These are phyloP conservation scores for Brettanomyces sp. DNA, from an alignment of 805 yeast genomes.

Conservation along the genomic window DNA sequence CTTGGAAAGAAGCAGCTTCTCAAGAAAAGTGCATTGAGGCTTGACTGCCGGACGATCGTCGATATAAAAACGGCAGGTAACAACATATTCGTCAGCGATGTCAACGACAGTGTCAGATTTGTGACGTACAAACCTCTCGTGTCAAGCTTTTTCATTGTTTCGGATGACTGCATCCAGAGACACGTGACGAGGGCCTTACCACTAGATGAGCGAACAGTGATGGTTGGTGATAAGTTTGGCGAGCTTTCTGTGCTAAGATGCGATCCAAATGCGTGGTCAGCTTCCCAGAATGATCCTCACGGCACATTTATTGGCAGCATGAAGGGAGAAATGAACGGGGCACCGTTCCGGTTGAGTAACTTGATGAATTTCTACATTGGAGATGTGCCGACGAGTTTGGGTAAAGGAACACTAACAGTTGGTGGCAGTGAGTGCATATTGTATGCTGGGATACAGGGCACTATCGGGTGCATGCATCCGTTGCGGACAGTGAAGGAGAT, in stretches of 20 bases:
- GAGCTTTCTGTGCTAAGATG: conserved; percentile 61
- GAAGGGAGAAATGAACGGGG: conserved; percentile 34
- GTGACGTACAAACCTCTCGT: conserved; percentile 38
- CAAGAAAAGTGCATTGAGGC: conserved; percentile 44
- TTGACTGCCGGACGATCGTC: conserved; percentile 42
- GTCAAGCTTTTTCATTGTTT: conserved; percentile 50
- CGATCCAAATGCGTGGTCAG: conserved; percentile 37
- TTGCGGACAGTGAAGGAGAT: conserved; percentile 53
- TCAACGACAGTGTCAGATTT: conserved; percentile 53
- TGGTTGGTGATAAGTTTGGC: conserved; percentile 86
- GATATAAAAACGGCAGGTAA: conserved; percentile 46
- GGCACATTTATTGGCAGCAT: conserved; percentile 29
- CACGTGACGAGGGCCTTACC: conserved; percentile 51
- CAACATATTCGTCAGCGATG: conserved; percentile 64
- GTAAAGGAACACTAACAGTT: conserved; percentile 39
- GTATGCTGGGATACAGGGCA: conserved; percentile 75
- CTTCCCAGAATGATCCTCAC: conserved; percentile 42
- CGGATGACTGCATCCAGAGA: conserved; percentile 61
- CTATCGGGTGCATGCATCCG: conserved; percentile 68
- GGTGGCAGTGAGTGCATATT: conserved; percentile 62
- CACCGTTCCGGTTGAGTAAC: conserved; percentile 40
- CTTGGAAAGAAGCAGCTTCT: conserved; percentile 75
- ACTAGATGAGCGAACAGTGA: conserved; percentile 67
- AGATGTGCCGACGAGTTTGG: conserved; percentile 63
- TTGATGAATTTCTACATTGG: conserved; percentile 53